Base-by-base conservation (phyloP, 306 rosid genomes). In the Crotalaria pallida region DNA sequence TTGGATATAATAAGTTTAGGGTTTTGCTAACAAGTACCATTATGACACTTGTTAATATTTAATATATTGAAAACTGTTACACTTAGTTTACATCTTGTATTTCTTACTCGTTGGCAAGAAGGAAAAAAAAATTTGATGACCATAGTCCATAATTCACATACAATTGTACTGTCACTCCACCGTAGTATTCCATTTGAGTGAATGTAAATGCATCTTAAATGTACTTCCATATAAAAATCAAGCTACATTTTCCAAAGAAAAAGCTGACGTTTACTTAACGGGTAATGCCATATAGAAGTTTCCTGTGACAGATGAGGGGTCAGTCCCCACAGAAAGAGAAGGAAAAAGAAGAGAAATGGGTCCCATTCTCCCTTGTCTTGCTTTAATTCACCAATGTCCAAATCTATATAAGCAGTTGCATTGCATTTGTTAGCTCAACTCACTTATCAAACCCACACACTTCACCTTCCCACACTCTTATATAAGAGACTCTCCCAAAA, bases 361-460 rank as follows among this genome's bases (percentile, higher is more conserved):
- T 26, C 81, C 72, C 72, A 74, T 10, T 16, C 18, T 26, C 22
- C 15, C 29, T 19, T 36, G 73, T 21, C 3, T 36, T 55, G 5
- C 72, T 38, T 48, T 65, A 73, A 0, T 43, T 43, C 82, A 74
- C 76, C 60, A 69, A 78, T 43, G 80, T 78, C 79, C 60, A 69
- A 78, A 78, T 74, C 78, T 78, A 78, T 82, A 78, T 78, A 82
- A 78, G 45, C 63, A 57, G 0, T 26, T 21, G 10, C 69, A 67
- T 26, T 68, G 53, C 52, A 67, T 58, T 33, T 16, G 23, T 59
- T 49, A 40, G 41, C 52, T 81, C 56, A 67, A 67, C 76, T 43
- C 31, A 52, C 27, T 67, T 24, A 75, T 75, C 77, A 65, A 56
- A 47, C 16, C 49, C 36, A 38, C 52, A 56, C 80, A 47, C 71